phyloP scores from a whole-genome alignment of 2,329 filamentous ascomycete species.

The Pseudogymnoascus sp. region DNA sequence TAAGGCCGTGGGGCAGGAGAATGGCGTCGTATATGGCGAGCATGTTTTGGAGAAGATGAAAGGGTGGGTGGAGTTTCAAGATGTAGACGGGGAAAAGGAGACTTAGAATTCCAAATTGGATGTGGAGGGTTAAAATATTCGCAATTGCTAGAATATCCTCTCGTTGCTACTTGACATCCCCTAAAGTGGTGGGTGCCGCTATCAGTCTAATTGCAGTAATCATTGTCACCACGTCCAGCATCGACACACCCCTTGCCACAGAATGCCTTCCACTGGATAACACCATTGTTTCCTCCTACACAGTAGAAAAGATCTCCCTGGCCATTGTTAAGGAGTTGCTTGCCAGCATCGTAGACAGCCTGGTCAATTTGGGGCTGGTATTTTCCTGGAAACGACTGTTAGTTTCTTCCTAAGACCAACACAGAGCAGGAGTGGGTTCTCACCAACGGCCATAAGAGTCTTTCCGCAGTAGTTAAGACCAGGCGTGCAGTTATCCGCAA shows the following conservation, averaged over 20 bases:
- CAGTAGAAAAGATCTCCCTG: neutral
- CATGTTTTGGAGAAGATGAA: constrained; percentile 37
- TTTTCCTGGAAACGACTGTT: neutral
- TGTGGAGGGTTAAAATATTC: neutral
- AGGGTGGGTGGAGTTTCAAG: constrained; percentile 36
- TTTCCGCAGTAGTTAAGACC: neutral
- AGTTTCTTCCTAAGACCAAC: neutral
- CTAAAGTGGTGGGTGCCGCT: neutral
- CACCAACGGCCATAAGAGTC: neutral
- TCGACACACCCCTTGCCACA: neutral
- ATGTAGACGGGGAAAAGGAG: constrained; percentile 14
- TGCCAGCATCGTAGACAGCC: neutral
- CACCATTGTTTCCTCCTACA: neutral
- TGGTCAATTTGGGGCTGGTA: neutral
- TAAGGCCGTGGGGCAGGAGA: constrained; percentile 25
- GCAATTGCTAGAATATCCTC: neutral
- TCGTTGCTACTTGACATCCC: neutral
- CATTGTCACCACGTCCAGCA: neutral
- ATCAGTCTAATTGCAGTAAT: neutral
- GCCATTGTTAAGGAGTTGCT: neutral
- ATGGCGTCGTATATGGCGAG: constrained; percentile 32
- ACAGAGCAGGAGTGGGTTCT: neutral
- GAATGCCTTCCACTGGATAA: neutral
- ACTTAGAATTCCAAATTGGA: neutral
- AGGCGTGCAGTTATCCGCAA: neutral